Conservation (phyloP, 352 stramenopile genomes). For the Pythium phragmiticola region DNA sequence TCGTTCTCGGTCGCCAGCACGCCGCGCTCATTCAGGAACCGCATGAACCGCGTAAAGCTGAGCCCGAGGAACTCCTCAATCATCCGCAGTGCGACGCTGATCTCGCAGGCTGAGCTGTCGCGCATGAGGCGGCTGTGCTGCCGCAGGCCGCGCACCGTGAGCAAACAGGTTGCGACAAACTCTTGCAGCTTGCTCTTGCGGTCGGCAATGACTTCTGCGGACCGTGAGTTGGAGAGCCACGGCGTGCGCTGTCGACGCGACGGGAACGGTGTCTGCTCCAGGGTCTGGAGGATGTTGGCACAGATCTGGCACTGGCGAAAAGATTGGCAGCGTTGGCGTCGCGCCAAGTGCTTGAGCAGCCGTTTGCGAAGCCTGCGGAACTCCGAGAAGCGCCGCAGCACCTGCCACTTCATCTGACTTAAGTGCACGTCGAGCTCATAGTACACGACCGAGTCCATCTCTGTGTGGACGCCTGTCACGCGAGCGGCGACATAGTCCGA, state of each 20-base stretch:
- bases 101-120: slow-evolving; percentile 53
- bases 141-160: slow-evolving; percentile 56
- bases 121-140: slow-evolving; percentile 58
- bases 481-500: slow-evolving; percentile 66
- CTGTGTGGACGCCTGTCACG: slow-evolving; percentile 44
- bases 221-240: not conserved
- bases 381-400: slow-evolving; percentile 71
- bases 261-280: slow-evolving; percentile 50
- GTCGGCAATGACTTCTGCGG: slow-evolving; percentile 33
- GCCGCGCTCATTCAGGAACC: slow-evolving; percentile 65
- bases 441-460: slow-evolving; percentile 58
- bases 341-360: slow-evolving; percentile 62
- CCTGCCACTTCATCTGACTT: slow-evolving; percentile 57
- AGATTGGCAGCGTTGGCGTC: slow-evolving; percentile 26
- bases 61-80: slow-evolving; percentile 76
- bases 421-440: slow-evolving; percentile 72
- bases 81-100: slow-evolving; percentile 44
- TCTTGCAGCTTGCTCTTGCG: slow-evolving; percentile 55
- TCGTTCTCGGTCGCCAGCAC: slow-evolving; percentile 31
- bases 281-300: slow-evolving; percentile 55
- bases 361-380: slow-evolving; percentile 54
- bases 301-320: slow-evolving; percentile 50
- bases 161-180: slow-evolving; percentile 52
- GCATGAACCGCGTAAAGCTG: slow-evolving; percentile 62
- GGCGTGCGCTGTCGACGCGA: slow-evolving; percentile 32